These are phyloP conservation scores for Sporothrix phasma DNA, from an alignment of 2,329 filamentous ascomycete genomes.

Conservation along the genomic window DNA sequence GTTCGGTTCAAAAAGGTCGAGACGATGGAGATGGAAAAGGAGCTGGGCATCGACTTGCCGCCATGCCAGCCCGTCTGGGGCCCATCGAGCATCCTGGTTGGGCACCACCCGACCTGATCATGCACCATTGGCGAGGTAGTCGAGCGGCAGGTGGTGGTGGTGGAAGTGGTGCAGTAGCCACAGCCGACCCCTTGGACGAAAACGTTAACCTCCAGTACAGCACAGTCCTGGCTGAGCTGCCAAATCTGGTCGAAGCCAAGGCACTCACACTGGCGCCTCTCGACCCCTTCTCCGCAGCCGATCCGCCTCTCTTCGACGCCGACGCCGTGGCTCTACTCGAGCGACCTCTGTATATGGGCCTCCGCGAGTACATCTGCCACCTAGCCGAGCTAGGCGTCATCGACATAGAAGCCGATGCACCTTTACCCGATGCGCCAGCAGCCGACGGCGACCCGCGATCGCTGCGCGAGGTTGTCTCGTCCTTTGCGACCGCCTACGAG, in stretches of 20 bases:
- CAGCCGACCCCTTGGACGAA: conserved; percentile 35
- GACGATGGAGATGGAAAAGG: conserved; percentile 19
- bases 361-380: conserved; percentile 69
- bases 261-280: conserved; percentile 74
- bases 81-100: conserved; percentile 77
- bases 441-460: background rate
- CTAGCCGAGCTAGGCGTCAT: conserved; percentile 58
- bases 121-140: background rate
- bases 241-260: conserved; percentile 84
- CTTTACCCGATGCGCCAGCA: background rate
- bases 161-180: background rate
- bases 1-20: conserved; percentile 16
- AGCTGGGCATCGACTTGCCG: conserved; percentile 39
- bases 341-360: conserved; percentile 57
- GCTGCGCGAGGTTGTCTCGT: conserved; percentile 32
- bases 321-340: conserved; percentile 63
- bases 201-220: conserved; percentile 74
- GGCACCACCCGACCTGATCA: conserved; percentile 56
- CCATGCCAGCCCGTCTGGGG: conserved; percentile 59
- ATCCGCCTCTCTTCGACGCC: conserved; percentile 46
- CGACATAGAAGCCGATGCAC: conserved; percentile 20
- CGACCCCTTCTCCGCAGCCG: conserved; percentile 31
- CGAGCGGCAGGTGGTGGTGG: background rate
- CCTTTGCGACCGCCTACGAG: conserved; percentile 72
- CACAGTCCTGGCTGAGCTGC: conserved; percentile 72